These are phyloP conservation scores for Vitis hybrid DNA, from an alignment of 177 flowering plant species.

Conservation along the genomic window DNA sequence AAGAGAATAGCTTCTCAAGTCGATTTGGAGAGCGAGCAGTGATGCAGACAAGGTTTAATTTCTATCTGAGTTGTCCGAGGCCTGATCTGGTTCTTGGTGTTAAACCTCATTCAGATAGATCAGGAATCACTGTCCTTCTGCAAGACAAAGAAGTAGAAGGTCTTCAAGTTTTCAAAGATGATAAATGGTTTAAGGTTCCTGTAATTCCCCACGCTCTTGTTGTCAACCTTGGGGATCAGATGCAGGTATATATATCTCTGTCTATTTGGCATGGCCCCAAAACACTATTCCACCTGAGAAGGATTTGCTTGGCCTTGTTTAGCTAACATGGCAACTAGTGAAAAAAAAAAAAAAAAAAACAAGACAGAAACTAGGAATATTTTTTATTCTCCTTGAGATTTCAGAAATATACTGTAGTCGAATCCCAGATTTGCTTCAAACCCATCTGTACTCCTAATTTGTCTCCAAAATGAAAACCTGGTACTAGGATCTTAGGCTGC, in stretches of 20 bases:
- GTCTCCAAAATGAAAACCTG: too few relatives aligned
- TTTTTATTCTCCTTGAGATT: too few relatives aligned
- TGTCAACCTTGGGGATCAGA: slow-evolving; percentile 31
- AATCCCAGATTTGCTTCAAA: too few relatives aligned
- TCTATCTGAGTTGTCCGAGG: slow-evolving; percentile 32
- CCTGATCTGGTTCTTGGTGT: slow-evolving; percentile 42
- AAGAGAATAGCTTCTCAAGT: slow-evolving; percentile 23
- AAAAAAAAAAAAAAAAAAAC: too few relatives aligned
- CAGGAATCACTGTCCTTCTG: slow-evolving; percentile 30
- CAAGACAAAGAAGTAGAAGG: slow-evolving; percentile 41
- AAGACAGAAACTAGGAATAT: too few relatives aligned
- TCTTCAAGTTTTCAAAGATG: slow-evolving; percentile 29
- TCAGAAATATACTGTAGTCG: too few relatives aligned
- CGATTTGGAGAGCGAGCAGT: slow-evolving; percentile 20
- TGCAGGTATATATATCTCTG: slow-evolving; percentile 16
- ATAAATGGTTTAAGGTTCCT: slow-evolving; percentile 30
- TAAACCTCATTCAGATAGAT: slow-evolving; percentile 40
- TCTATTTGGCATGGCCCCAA: too few relatives aligned
- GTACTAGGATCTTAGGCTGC: too few relatives aligned
- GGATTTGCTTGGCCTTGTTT: too few relatives aligned
- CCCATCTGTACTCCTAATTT: too few relatives aligned
- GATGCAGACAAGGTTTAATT: slow-evolving; percentile 26
- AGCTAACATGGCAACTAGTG: too few relatives aligned
- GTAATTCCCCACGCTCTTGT: slow-evolving; percentile 31
- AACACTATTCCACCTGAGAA: too few relatives aligned